phyloP scores from a whole-genome alignment of 1,284 basidiomycete genomes.

The Sanghuangporus sanghuang region DNA sequence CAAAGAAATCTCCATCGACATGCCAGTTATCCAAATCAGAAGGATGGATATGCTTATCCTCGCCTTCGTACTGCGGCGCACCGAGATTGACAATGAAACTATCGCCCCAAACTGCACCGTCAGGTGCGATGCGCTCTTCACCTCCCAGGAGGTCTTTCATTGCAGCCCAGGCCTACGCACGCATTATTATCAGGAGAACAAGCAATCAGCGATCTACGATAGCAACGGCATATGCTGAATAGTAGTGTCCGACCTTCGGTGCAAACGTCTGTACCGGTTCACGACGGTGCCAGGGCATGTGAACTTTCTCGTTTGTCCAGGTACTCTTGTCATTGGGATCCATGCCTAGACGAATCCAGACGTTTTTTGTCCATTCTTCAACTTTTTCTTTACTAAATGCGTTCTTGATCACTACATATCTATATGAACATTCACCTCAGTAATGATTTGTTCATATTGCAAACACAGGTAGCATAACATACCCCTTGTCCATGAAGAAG shows the following conservation, averaged over 20 bases:
- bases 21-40: constrained; percentile 55
- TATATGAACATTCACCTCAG: background rate
- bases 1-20: constrained; percentile 61
- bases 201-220: background rate
- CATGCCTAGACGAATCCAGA: constrained; percentile 49
- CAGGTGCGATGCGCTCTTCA: constrained; percentile 48
- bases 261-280: constrained; percentile 45
- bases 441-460: background rate
- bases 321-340: constrained; percentile 48
- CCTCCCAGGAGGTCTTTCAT: constrained; percentile 55
- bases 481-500: constrained; percentile 52
- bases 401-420: constrained; percentile 42
- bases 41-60: constrained; percentile 30
- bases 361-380: constrained; percentile 40
- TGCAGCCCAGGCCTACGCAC: constrained; percentile 46
- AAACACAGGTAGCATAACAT: no score
- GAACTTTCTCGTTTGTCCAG: constrained; percentile 49
- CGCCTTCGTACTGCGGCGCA: constrained; percentile 35
- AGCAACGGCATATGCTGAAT: background rate
- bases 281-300: constrained; percentile 48
- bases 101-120: constrained; percentile 47
- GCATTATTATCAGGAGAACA: background rate
- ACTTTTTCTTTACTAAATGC: constrained; percentile 50
- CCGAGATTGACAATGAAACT: constrained; percentile 59
- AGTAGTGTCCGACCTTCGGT: constrained; percentile 38